Percentiles rank a stretch among this genome's conserved stretches.
Evolutionary conservation across 495 filamentous ascomycete genomes (phyloP).

Genomic region (Echria macrotheca): DNA sequence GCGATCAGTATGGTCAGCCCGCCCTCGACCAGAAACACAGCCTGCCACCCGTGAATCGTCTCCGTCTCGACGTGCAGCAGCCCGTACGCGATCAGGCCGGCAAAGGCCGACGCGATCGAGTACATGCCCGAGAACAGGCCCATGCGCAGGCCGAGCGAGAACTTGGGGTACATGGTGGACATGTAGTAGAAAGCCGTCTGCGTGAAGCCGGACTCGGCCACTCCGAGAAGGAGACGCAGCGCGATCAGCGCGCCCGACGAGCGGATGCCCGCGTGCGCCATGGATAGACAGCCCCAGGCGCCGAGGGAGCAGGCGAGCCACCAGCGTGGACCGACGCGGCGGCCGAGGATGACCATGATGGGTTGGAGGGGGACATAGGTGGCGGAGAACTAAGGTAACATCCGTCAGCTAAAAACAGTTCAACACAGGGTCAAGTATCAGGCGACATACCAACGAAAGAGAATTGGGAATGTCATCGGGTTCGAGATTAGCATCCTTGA

Average conservation of each 20-base stretch:
- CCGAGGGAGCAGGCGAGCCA: constrained; percentile 46
- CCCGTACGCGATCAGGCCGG: constrained; percentile 55
- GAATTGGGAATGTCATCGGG: constrained; percentile 18
- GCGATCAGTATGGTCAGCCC: constrained; percentile 39
- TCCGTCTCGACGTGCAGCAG: constrained; percentile 45
- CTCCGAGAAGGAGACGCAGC: constrained; percentile 51
- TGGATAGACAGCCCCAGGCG: constrained; percentile 37
- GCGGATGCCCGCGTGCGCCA: constrained; percentile 49
- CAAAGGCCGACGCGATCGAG: constrained; percentile 49
- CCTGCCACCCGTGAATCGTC: constrained; percentile 47
- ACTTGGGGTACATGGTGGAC: constrained; percentile 60
- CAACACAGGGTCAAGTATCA: not conserved
- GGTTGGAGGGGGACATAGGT: constrained; percentile 55
- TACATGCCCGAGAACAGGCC: constrained; percentile 55
- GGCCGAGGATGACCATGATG: constrained; percentile 41
- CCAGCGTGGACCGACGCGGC: constrained; percentile 49
- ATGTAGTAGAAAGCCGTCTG: constrained; percentile 51
- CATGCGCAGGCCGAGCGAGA: constrained; percentile 52
- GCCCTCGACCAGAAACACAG: constrained; percentile 52
- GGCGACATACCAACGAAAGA: constrained; percentile 7
- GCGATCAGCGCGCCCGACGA: constrained; percentile 41
- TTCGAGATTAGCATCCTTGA: constrained; percentile 14
- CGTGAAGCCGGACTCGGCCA: constrained; percentile 56
- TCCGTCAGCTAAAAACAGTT: not conserved
- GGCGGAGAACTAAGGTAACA: constrained; percentile 45